Conservation (phyloP, 306 rosid species). For the Prunus padus region DNA sequence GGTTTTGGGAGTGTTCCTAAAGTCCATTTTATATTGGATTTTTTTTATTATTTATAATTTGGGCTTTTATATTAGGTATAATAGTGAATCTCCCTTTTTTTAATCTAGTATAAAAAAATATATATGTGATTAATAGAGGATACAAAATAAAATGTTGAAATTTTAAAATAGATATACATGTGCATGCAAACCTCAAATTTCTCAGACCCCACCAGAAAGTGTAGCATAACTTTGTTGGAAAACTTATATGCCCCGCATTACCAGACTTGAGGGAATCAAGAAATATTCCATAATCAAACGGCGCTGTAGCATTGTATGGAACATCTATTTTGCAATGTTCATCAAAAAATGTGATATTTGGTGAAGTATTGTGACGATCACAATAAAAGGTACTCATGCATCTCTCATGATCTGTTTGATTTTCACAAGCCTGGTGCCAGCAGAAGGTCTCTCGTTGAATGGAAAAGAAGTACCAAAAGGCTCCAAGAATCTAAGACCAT, state of each 20-base stretch:
- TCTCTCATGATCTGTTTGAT: accelerated
- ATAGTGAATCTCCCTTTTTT: no score
- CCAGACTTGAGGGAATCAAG: background rate
- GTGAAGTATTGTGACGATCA: background rate
- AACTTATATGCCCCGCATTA: background rate
- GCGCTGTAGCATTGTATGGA: background rate
- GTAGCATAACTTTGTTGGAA: background rate
- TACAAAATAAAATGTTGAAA: no score
- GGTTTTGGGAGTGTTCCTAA: no score
- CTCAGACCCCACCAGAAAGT: background rate
- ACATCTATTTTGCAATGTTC: background rate
- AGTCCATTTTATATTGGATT: no score
- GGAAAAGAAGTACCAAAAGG: slow-evolving; percentile 26
- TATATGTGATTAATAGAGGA: no score
- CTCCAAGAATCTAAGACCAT: background rate
- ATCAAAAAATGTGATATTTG: background rate
- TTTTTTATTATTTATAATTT: no score
- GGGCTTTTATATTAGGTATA: no score
- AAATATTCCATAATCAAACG: background rate
- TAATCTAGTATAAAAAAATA: no score
- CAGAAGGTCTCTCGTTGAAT: background rate
- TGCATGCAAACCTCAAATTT: background rate
- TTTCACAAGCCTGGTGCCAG: accelerated
- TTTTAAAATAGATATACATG: no score
- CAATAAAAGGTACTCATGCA: background rate